Evolutionary conservation across 805 yeast genomes (phyloP).

Genomic region (Candida ulmi): DNA sequence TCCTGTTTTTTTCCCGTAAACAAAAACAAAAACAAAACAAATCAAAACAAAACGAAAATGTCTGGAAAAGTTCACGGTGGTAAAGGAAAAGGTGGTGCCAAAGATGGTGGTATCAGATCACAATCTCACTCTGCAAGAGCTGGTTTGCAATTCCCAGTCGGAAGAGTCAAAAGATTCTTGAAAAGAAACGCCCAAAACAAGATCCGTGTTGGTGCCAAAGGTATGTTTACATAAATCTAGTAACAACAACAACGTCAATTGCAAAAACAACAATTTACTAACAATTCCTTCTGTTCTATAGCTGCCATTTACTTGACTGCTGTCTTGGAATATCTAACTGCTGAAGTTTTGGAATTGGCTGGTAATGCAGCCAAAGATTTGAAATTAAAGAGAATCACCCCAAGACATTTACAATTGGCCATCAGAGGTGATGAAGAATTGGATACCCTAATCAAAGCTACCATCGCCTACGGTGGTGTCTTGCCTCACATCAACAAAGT

Average conservation of each 20-base stretch:
- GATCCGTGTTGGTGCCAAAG: slow-evolving; percentile 74
- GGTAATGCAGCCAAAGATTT: slow-evolving; percentile 98
- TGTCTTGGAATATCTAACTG: slow-evolving; percentile 91
- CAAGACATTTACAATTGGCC: slow-evolving; percentile 94
- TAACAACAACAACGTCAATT: background rate
- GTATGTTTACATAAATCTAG: slow-evolving; percentile 21
- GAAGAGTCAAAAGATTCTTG: slow-evolving; percentile 95
- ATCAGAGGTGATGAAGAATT: slow-evolving; percentile 98
- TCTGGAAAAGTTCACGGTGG: slow-evolving; percentile 97
- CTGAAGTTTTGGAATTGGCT: slow-evolving; percentile 95
- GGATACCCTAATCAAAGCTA: slow-evolving; percentile 88
- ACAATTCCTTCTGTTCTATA: no score
- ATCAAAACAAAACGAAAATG: slow-evolving; percentile 37
- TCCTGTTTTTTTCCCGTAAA: slow-evolving; percentile 6
- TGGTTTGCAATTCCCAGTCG: slow-evolving; percentile 95
- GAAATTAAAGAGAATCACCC: slow-evolving; percentile 94
- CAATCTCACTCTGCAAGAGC: slow-evolving; percentile 94
- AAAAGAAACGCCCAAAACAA: slow-evolving; percentile 85
- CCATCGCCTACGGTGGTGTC: slow-evolving; percentile 98
- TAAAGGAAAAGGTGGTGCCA: slow-evolving; percentile 89
- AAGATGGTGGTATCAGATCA: slow-evolving; percentile 53
- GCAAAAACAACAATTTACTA: background rate
- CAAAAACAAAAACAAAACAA: slow-evolving; percentile 6
- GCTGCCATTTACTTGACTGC: slow-evolving; percentile 95
- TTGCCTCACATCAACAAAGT: slow-evolving; percentile 49